These are phyloP conservation scores for Cystobasidium slooffiae DNA, from an alignment of 1,284 basidiomycete species.

Conservation along the genomic window DNA sequence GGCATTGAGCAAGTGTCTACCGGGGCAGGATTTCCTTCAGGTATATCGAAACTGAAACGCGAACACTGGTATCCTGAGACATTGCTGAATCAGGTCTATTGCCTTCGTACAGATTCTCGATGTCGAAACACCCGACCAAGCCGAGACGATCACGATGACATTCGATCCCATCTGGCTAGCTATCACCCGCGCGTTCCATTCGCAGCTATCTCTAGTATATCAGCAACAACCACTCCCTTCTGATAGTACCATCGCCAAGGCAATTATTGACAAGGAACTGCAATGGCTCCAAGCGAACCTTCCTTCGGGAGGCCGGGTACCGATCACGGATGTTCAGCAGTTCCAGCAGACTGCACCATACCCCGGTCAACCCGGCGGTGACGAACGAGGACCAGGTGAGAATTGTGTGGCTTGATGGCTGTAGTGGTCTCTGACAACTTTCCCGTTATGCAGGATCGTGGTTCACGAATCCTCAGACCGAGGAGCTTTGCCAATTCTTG, in stretches of 20 bases:
- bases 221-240: constrained; percentile 67
- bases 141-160: constrained; percentile 56
- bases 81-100: background rate
- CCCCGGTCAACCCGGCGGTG: constrained; percentile 58
- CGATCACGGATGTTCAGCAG: constrained; percentile 68
- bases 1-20: constrained; percentile 90
- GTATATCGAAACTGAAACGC: constrained; percentile 58
- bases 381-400: constrained; percentile 47
- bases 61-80: background rate
- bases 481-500: constrained; percentile 78
- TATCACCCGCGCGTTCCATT: constrained; percentile 82
- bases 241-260: constrained; percentile 61
- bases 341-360: constrained; percentile 77
- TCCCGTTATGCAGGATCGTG: constrained; percentile 64
- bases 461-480: constrained; percentile 90
- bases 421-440: constrained; percentile 13
- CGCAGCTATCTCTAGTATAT: constrained; percentile 67
- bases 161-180: constrained; percentile 94
- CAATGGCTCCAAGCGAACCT: constrained; percentile 69
- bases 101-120: constrained; percentile 69
- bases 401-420: constrained; percentile 16
- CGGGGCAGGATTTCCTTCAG: constrained; percentile 80
- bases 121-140: constrained; percentile 59
- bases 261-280: constrained; percentile 68
- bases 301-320: constrained; percentile 56